phyloP scores from a whole-genome alignment of 2,329 filamentous ascomycete species.

The Diaporthe destruens region DNA sequence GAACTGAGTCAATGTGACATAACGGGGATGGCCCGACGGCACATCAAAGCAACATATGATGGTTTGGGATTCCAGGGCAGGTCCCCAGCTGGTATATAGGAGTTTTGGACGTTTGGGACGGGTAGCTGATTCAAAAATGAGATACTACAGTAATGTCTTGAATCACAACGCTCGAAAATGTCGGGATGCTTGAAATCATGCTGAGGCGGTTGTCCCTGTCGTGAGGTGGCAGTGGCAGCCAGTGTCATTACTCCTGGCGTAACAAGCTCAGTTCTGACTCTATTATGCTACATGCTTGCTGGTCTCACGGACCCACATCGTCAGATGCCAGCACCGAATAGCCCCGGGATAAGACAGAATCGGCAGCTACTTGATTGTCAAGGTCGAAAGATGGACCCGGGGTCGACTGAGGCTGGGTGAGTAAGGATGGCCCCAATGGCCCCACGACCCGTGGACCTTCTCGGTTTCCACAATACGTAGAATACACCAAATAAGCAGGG shows the following conservation, averaged over 20 bases:
- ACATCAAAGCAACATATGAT: neutral
- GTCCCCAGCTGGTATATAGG: neutral
- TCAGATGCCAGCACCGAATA: neutral
- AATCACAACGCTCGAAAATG: constrained; percentile 6
- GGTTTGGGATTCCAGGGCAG: constrained; percentile 17
- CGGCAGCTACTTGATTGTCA: neutral
- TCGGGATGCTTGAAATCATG: neutral
- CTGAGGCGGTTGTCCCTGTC: neutral
- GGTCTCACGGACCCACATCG: neutral
- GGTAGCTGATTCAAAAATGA: constrained; percentile 8
- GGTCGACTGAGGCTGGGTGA: neutral
- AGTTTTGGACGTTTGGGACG: constrained; percentile 3
- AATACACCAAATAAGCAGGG: neutral
- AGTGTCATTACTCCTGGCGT: neutral
- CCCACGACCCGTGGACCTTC: neutral
- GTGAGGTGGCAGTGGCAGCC: neutral
- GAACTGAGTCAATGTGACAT: neutral
- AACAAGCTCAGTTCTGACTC: constrained; percentile 1
- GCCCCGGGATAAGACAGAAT: neutral
- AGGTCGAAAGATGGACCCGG: neutral
- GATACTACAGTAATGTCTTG: constrained; percentile 27
- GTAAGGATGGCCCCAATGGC: neutral
- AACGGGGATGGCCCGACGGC: neutral
- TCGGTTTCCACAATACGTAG: neutral
- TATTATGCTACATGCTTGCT: neutral